Percentiles rank a stretch among this genome's conserved stretches.
These are phyloP conservation scores for Phoma sp. DNA, from an alignment of 2,329 filamentous ascomycete genomes.

Conservation along the genomic window DNA sequence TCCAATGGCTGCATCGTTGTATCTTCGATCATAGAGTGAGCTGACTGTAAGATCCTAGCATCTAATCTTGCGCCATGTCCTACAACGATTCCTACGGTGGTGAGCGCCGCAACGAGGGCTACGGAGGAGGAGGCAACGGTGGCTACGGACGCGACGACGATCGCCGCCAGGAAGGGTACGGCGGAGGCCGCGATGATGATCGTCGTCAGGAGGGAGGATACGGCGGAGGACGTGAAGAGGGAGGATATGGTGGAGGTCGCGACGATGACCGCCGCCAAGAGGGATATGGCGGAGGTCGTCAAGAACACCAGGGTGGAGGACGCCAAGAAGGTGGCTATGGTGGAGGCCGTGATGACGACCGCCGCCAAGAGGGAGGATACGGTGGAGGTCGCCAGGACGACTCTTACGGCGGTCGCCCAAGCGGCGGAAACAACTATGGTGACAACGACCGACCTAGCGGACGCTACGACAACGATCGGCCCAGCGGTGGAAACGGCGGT, in stretches of 20 bases:
- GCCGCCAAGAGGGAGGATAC: conserved; percentile 6
- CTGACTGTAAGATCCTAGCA: neutral
- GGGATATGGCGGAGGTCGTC: neutral
- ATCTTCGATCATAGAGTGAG: too few species aligned
- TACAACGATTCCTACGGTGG: conserved; percentile 32
- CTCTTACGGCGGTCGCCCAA: conserved; percentile 7
- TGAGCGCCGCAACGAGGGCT: conserved; percentile 24
- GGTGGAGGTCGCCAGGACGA: conserved; percentile 3
- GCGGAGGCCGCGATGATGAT: conserved; percentile 2
- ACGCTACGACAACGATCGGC: conserved; percentile 16
- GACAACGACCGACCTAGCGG: neutral
- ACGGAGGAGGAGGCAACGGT: conserved; percentile 21
- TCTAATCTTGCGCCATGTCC: conserved; percentile 22
- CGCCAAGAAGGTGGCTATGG: conserved; percentile 12
- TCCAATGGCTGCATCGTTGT: neutral
- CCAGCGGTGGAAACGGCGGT: conserved; percentile 20
- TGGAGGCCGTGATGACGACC: conserved; percentile 5
- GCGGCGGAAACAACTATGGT: conserved; percentile 1
- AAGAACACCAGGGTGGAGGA: conserved; percentile 2
- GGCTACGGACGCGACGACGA: conserved; percentile 25
- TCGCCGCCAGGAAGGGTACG: conserved; percentile 16
- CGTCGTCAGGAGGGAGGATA: conserved; percentile 9
- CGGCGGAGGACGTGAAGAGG: neutral
- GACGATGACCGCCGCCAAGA: conserved; percentile 8
- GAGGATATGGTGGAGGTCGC: neutral